Conservation (phyloP, 164 flowering plant species). For the Magnolia kwangsiensis region DNA sequence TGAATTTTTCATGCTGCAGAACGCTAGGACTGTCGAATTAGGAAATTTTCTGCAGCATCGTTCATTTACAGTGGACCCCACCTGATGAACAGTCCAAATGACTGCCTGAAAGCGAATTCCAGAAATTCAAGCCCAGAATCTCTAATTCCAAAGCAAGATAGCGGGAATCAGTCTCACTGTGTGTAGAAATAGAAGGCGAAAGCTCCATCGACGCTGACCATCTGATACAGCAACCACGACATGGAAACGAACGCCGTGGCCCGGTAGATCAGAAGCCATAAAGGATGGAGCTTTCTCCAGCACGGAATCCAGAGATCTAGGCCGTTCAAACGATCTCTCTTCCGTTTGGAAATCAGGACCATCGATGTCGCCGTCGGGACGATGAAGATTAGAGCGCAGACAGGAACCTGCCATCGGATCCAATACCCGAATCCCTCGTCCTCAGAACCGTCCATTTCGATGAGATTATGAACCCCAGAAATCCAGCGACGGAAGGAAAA, state of each 20-base stretch:
- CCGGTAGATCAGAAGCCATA: conserved; percentile 3
- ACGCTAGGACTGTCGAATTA: too few species aligned
- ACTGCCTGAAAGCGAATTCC: too few species aligned
- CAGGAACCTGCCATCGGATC: conserved; percentile 12
- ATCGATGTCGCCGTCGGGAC: neutral
- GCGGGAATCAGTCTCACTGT: neutral
- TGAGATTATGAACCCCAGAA: neutral
- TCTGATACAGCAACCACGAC: conserved; percentile 3
- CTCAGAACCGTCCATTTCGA: neutral
- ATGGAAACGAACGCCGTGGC: neutral
- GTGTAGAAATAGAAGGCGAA: neutral
- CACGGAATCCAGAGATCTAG: conserved; percentile 5
- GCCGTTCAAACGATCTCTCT: neutral
- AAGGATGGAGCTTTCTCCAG: conserved; percentile 9
- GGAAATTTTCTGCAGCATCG: too few species aligned
- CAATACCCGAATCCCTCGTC: conserved; percentile 7
- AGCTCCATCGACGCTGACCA: neutral
- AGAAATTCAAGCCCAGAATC: neutral
- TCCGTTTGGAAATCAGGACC: neutral
- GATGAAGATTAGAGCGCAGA: conserved; percentile 1
- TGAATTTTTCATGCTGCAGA: too few species aligned
- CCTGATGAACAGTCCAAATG: too few species aligned
- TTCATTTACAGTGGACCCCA: too few species aligned
- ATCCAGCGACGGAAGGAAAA: neutral
- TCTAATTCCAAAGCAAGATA: neutral